These are phyloP conservation scores for Triticum monococcum DNA, from an alignment of 176 grass and related monocot species.

Conservation along the genomic window DNA sequence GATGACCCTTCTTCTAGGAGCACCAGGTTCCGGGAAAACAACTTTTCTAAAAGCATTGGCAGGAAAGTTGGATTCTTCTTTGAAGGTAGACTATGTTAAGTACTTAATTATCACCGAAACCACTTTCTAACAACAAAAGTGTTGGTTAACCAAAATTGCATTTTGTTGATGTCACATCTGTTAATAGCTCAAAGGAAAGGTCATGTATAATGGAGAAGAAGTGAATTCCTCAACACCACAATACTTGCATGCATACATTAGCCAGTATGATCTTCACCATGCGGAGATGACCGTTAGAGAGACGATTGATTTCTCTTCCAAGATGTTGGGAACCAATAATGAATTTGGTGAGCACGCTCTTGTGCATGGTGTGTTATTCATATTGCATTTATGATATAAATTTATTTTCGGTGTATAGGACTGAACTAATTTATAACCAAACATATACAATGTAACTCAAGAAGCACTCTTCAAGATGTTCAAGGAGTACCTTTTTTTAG, in stretches of 20 bases:
- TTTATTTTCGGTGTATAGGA: too few relatives aligned
- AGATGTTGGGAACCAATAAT: neutral
- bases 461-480: too few relatives aligned
- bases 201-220: constrained; percentile 40
- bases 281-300: neutral
- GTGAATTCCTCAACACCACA: neutral
- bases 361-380: too few relatives aligned
- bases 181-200: constrained; percentile 44
- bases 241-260: neutral
- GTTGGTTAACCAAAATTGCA: constrained; percentile 13
- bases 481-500: too few relatives aligned
- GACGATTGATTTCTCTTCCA: neutral
- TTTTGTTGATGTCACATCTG: constrained; percentile 1
- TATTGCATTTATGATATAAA: too few relatives aligned
- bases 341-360: neutral
- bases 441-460: too few relatives aligned
- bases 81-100: neutral
- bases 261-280: neutral
- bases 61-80: neutral
- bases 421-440: too few relatives aligned
- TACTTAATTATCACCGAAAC: too few relatives aligned
- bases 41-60: neutral
- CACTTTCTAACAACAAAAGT: neutral
- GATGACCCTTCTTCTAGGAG: neutral
- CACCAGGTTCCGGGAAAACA: neutral